Percentiles rank a stretch among this genome's conserved stretches.
phyloP scores from a whole-genome alignment of 2,329 filamentous ascomycete species.

The Fusarium zealandicum region DNA sequence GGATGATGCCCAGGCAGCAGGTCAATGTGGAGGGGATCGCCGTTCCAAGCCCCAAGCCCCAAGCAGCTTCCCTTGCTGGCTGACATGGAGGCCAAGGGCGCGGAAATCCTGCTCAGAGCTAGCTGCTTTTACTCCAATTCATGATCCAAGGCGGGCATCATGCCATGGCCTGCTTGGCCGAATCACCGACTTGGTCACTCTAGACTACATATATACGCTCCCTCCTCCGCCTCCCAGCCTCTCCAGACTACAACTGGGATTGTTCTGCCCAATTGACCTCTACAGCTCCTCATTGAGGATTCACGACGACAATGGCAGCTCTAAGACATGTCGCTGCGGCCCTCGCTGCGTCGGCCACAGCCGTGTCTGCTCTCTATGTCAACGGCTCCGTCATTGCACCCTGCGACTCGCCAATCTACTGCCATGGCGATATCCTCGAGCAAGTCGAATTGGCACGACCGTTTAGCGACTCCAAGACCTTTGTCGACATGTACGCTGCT shows the following conservation, averaged over 20 bases:
- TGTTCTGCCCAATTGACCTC: slow-evolving; percentile 2
- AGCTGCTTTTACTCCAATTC: background rate
- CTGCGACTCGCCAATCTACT: slow-evolving; percentile 73
- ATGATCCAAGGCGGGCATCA: slow-evolving; percentile 9
- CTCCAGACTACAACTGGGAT: background rate
- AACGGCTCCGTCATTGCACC: slow-evolving; percentile 68
- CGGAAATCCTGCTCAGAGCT: slow-evolving; percentile 22
- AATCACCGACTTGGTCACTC: slow-evolving; percentile 6
- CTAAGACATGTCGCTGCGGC: slow-evolving; percentile 39
- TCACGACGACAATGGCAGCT: slow-evolving; percentile 36
- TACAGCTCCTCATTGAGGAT: slow-evolving; percentile 1
- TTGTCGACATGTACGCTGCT: slow-evolving; percentile 68
- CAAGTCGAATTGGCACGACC: slow-evolving; percentile 69
- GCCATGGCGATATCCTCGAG: slow-evolving; percentile 68
- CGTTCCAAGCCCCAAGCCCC: slow-evolving; percentile 8
- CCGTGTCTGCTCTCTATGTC: slow-evolving; percentile 58
- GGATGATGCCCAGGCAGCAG: background rate
- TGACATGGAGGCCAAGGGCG: slow-evolving; percentile 1
- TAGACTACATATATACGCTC: slow-evolving; percentile 6
- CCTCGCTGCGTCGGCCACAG: slow-evolving; percentile 40
- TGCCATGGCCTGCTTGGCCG: slow-evolving; percentile 29
- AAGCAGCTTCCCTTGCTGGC: slow-evolving; percentile 29
- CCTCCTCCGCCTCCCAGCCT: background rate
- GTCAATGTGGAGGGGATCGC: slow-evolving; percentile 21
- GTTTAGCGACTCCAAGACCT: slow-evolving; percentile 74